Evolutionary conservation across 2,329 filamentous ascomycete genomes (phyloP), one percentile per base, ranked within the genome.

Genomic region (Sphaerulina musiva): DNA sequence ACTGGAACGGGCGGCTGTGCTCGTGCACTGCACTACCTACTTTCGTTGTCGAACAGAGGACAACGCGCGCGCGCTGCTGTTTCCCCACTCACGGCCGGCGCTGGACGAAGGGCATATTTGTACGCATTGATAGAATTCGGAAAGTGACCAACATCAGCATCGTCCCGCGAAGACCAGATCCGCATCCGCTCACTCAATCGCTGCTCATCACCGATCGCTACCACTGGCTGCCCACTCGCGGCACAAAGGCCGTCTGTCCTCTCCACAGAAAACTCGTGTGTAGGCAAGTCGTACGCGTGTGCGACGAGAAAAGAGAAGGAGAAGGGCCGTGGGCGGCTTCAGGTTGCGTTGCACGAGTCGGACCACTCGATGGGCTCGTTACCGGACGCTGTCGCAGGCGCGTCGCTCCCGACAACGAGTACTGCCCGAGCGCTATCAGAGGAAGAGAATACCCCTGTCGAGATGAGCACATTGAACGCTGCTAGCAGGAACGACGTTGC

Each of bases 341-440:
- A 23, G 40, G 40, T 4, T 11, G 40, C 40, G 43, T 31, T 14
- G 31, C n/a, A 38, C 12, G 36, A 32, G 44, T 38, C 38, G 26
- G 26, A 43, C 29, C 14, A 23, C 31, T 34, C 50, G 41, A 56
- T 56, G 54, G 50, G 50, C 47, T 53, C 50, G 43, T 39, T 53
- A 34, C 45, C 48, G 40, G 57, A 61, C 41, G 53, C 59, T 38
- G 56, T 60, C 39, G 55, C 56, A 39, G 59, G 58, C 44, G 58
- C 59, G 12, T 17, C 58, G 20, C 10, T 48, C 23, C 42, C 58
- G 14, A 52, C 51, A 38, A 47, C 44, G 38, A 47, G 36, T 34
- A 46, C 50, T 23, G 38, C 46, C 23, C 14, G 47, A 32, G 41
- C 46, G n/a, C 40, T 38, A 26, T 45, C 53, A 12, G 49, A 51